A percentile compares a stretch with the other conserved stretches of the same genome.
Evolutionary conservation across 176 grass and related monocot genomes (phyloP).

Genomic region (Musa itinerans): DNA sequence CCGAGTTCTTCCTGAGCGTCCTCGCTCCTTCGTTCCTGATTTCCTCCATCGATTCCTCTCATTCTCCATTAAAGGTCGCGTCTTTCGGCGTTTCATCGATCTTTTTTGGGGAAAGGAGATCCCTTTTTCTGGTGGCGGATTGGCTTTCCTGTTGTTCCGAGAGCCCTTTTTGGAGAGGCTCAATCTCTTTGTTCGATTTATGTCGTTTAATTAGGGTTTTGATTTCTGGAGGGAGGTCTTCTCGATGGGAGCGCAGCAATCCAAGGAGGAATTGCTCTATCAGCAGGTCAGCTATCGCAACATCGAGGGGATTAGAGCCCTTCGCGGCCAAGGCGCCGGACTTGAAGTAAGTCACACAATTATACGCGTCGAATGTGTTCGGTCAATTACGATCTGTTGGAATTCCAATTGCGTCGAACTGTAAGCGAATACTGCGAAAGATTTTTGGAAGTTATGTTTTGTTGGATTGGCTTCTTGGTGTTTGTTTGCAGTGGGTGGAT

Average conservation of each 20-base stretch:
- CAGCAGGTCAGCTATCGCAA: slow-evolving; percentile 87
- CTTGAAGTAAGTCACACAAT: slow-evolving; percentile 40
- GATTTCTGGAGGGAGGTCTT: background rate
- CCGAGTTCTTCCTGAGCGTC: too few species aligned
- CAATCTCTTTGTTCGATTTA: background rate
- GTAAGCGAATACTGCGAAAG: background rate
- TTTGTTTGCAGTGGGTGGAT: slow-evolving; percentile 71
- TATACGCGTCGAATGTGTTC: background rate
- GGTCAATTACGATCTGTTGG: background rate
- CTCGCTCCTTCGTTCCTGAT: too few species aligned
- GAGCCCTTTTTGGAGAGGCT: background rate
- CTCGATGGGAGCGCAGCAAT: slow-evolving; percentile 74
- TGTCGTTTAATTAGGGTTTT: background rate
- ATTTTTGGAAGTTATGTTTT: slow-evolving; percentile 3
- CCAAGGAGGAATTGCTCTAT: slow-evolving; percentile 87
- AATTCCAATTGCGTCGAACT: background rate
- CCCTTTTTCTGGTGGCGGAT: too few species aligned
- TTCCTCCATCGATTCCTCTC: too few species aligned
- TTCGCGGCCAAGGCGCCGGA: slow-evolving; percentile 53
- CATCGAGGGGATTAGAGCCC: slow-evolving; percentile 53
- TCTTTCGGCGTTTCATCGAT: too few species aligned
- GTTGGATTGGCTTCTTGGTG: background rate
- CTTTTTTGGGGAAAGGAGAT: too few species aligned
- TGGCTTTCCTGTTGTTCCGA: too few species aligned
- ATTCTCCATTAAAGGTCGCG: too few species aligned